Percentiles rank a stretch among this genome's conserved stretches.
Conservation (phyloP, 2,329 filamentous ascomycete species). For the Arachnomyces sp. region DNA sequence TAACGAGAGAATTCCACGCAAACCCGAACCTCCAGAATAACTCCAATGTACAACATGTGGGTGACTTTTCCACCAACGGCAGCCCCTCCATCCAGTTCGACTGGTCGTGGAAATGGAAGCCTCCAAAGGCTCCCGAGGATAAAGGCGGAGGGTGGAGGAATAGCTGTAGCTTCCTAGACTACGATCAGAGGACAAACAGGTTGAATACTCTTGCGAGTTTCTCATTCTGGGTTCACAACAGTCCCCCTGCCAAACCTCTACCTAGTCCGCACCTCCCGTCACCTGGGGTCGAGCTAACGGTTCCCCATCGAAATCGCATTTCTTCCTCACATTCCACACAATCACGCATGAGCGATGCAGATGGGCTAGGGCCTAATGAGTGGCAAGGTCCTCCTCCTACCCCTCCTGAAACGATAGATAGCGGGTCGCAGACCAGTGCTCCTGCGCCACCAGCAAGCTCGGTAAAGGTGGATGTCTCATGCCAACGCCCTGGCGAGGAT, state of each 20-base stretch:
- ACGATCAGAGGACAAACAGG: slow-evolving; percentile 84
- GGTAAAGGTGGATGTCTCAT: slow-evolving; percentile 80
- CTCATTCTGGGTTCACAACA: slow-evolving; percentile 87
- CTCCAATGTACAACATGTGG: slow-evolving; percentile 88
- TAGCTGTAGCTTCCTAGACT: slow-evolving; percentile 94
- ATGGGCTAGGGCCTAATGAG: slow-evolving; percentile 43
- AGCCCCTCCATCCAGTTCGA: slow-evolving; percentile 77
- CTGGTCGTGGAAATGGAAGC: slow-evolving; percentile 96
- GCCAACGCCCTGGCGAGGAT: slow-evolving; percentile 77
- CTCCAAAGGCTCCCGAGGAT: slow-evolving; percentile 73
- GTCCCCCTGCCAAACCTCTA: slow-evolving; percentile 16
- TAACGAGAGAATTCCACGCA: slow-evolving; percentile 91
- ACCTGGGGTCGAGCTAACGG: slow-evolving; percentile 62
- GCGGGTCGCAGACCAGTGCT: slow-evolving; percentile 16
- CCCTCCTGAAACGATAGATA: slow-evolving; percentile 24
- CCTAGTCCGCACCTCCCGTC: slow-evolving; percentile 55
- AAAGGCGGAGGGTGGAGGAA: slow-evolving; percentile 89
- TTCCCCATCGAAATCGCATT: slow-evolving; percentile 68
- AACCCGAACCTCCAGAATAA: slow-evolving; percentile 98
- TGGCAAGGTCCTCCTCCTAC: slow-evolving; percentile 18
- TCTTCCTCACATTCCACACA: slow-evolving; percentile 83
- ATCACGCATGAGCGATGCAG: slow-evolving; percentile 67
- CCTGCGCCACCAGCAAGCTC: slow-evolving; percentile 25
- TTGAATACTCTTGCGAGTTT: slow-evolving; percentile 84
- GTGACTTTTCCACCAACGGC: slow-evolving; percentile 80